A percentile compares a stretch with the other conserved stretches of the same genome.
Conservation (phyloP, 768 basidiomycete genomes). For the Dentipellis fragilis region DNA sequence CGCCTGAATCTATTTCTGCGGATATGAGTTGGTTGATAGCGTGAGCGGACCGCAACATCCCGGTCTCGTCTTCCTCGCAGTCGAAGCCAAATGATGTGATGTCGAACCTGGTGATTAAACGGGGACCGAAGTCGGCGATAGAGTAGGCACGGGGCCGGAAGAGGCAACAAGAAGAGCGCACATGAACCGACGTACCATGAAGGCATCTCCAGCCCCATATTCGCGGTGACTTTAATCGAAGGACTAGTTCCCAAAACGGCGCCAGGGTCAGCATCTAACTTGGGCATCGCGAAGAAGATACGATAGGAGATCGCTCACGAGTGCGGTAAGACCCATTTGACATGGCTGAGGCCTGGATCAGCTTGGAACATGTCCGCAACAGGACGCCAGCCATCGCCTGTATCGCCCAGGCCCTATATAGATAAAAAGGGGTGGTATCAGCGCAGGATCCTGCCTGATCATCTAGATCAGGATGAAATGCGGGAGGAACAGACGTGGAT, state of each 20-base stretch:
- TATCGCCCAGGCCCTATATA: constrained; percentile 63
- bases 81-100: constrained; percentile 55
- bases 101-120: constrained; percentile 53
- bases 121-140: neutral
- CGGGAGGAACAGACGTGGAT: constrained; percentile 55
- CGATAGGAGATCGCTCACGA: constrained; percentile 37
- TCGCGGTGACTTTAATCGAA: constrained; percentile 51
- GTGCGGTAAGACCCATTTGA: constrained; percentile 88
- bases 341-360: constrained; percentile 48
- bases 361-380: constrained; percentile 58
- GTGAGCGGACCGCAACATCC: constrained; percentile 58
- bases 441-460: neutral
- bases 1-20: constrained; percentile 63
- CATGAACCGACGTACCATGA: constrained; percentile 41
- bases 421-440: neutral
- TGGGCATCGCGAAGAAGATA: constrained; percentile 6
- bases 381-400: constrained; percentile 67
- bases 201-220: constrained; percentile 66
- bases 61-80: constrained; percentile 59
- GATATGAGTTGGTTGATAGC: constrained; percentile 61
- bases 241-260: constrained; percentile 4
- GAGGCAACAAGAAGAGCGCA: neutral
- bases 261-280: neutral
- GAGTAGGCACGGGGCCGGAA: neutral
- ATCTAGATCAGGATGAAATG: constrained; percentile 2